Evolutionary conservation across 371 early-diverging fungal species (phyloP).

Genomic region (Syncephalastrum racemosum): DNA sequence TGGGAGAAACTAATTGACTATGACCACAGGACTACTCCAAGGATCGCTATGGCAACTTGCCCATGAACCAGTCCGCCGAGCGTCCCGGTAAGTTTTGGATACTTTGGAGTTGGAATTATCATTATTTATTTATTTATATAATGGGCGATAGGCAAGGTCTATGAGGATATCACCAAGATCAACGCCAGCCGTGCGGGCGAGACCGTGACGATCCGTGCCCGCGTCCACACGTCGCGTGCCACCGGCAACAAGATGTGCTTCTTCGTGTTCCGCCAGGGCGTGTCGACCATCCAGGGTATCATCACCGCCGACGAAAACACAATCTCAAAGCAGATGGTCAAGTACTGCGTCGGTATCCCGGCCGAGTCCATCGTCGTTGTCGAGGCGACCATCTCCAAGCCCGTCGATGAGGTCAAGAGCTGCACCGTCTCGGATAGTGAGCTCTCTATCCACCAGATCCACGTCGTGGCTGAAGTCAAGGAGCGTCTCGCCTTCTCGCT

Average conservation of each 20-base stretch:
- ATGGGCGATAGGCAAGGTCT: constrained; percentile 36
- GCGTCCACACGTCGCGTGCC: constrained; percentile 88
- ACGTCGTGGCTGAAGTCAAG: constrained; percentile 77
- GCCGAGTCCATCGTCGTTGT: constrained; percentile 90
- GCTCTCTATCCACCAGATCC: constrained; percentile 75
- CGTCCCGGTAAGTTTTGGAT: constrained; percentile 53
- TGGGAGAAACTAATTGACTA: background rate
- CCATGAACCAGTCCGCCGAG: constrained; percentile 84
- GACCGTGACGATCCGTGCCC: constrained; percentile 80
- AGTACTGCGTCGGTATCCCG: constrained; percentile 82
- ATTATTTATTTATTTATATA: background rate
- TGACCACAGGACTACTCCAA: constrained; percentile 68
- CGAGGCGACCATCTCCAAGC: constrained; percentile 77
- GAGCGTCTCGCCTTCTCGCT: constrained; percentile 92
- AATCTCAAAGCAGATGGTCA: constrained; percentile 95
- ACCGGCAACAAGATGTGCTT: constrained; percentile 93
- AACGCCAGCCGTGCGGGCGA: constrained; percentile 68
- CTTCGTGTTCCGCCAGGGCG: constrained; percentile 88
- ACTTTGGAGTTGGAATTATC: background rate
- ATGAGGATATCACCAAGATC: constrained; percentile 58
- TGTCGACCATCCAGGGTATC: constrained; percentile 89
- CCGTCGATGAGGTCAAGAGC: constrained; percentile 84
- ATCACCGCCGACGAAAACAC: constrained; percentile 60
- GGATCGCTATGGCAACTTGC: constrained; percentile 86
- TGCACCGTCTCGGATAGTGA: constrained; percentile 93